These are phyloP conservation scores for Canavalia ensiformis DNA, from an alignment of 306 rosid species.

Conservation along the genomic window DNA sequence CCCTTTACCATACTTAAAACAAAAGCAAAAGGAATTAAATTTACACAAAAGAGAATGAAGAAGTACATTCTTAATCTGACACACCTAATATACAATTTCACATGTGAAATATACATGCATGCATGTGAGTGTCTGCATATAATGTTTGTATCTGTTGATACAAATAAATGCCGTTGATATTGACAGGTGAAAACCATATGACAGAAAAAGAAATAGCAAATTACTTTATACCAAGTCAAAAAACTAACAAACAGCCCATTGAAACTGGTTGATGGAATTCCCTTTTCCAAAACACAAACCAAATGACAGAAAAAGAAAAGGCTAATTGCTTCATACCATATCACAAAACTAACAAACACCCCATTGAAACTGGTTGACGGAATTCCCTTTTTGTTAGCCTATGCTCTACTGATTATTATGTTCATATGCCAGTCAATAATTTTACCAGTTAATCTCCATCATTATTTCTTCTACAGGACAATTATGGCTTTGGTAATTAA, in stretches of 20 bases:
- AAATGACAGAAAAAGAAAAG: conserved; percentile 15
- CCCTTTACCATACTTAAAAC: conserved; percentile 6
- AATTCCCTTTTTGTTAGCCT: conserved; percentile 26
- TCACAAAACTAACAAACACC: conserved; percentile 34
- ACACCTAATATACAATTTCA: not conserved
- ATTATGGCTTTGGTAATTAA: conserved; percentile 11
- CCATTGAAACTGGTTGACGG: conserved; percentile 6
- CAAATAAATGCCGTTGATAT: conserved; percentile 30
- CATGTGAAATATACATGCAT: not conserved
- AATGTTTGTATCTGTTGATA: conserved; percentile 15
- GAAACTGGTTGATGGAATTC: too few species aligned
- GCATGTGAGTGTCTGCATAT: not conserved
- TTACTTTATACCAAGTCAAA: too few species aligned
- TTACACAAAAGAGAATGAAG: conserved; percentile 13
- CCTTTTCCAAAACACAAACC: not conserved
- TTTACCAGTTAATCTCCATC: conserved; percentile 26
- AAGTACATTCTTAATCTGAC: conserved; percentile 21
- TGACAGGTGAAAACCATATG: conserved; percentile 29
- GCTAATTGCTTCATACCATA: conserved; percentile 12
- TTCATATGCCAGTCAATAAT: conserved; percentile 34
- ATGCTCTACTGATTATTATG: conserved; percentile 30
- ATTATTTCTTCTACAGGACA: conserved; percentile 6
- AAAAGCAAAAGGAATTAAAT: conserved; percentile 14
- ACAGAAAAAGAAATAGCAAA: too few species aligned
- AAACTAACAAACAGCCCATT: too few species aligned